Evolutionary conservation across 2,329 filamentous ascomycete genomes (phyloP).

Genomic region (Claviceps quebecensis): DNA sequence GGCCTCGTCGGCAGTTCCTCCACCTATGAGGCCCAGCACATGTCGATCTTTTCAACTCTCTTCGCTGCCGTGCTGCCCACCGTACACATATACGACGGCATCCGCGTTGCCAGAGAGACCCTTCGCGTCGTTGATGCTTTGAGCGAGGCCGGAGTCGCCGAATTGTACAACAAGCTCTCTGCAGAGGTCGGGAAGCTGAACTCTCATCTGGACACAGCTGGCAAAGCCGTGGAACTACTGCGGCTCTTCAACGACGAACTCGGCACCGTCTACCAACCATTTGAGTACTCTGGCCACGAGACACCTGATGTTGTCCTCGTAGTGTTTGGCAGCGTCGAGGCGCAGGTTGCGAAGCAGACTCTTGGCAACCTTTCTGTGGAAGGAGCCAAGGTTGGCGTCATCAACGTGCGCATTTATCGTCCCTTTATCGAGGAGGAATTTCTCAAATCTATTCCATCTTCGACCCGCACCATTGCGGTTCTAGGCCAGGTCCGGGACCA

Average conservation of each 20-base stretch:
- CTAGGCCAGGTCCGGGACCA: constrained; percentile 76
- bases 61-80: constrained; percentile 68
- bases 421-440: constrained; percentile 95
- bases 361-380: constrained; percentile 56
- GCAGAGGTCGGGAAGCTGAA: constrained; percentile 47
- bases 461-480: constrained; percentile 63
- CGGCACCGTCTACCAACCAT: constrained; percentile 81
- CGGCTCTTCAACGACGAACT: constrained; percentile 77
- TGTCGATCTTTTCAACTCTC: constrained; percentile 76
- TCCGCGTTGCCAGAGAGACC: constrained; percentile 70
- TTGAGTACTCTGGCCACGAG: constrained; percentile 83
- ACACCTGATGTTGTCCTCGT: constrained; percentile 73
- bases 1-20: constrained; percentile 76
- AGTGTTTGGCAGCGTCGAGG: constrained; percentile 83
- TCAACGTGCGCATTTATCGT: constrained; percentile 87
- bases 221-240: constrained; percentile 56
- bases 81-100: constrained; percentile 77
- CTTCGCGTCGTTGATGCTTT: constrained; percentile 71
- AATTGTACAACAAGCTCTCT: constrained; percentile 53
- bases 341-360: constrained; percentile 72
- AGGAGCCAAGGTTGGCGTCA: constrained; percentile 67
- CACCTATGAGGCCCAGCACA: constrained; percentile 86
- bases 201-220: constrained; percentile 58
- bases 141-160: constrained; percentile 54
- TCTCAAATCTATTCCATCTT: constrained; percentile 63